Conservation (phyloP, 805 yeast species). For the Candida chauliodis region DNA sequence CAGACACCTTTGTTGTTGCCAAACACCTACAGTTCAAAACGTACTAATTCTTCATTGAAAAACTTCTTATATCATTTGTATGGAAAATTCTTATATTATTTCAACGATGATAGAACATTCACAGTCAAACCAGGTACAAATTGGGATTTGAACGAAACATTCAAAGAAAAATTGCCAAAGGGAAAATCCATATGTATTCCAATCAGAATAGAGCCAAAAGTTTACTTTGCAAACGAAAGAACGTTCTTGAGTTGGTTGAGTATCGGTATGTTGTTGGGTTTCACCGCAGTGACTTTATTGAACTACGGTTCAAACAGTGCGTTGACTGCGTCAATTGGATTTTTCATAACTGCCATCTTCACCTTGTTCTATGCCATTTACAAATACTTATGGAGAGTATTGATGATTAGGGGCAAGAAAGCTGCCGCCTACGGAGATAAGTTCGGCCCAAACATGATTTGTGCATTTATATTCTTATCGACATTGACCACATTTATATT, state of each 20-base stretch:
- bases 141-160: slow-evolving; percentile 40
- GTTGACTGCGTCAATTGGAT: slow-evolving; percentile 79
- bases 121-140: slow-evolving; percentile 43
- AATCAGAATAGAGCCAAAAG: slow-evolving; percentile 96
- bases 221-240: slow-evolving; percentile 97
- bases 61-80: slow-evolving; percentile 29
- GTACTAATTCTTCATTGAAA: slow-evolving; percentile 28
- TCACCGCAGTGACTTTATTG: slow-evolving; percentile 81
- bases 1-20: slow-evolving; percentile 41
- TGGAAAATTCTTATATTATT: slow-evolving; percentile 36
- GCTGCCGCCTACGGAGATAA: slow-evolving; percentile 85
- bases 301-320: slow-evolving; percentile 78
- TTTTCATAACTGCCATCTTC: slow-evolving; percentile 73
- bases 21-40: slow-evolving; percentile 24
- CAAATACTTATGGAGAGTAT: slow-evolving; percentile 77
- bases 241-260: slow-evolving; percentile 93
- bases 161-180: slow-evolving; percentile 68
- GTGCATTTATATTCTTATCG: slow-evolving; percentile 68
- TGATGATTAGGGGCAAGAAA: slow-evolving; percentile 75
- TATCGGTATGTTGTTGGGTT: slow-evolving; percentile 81
- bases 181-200: slow-evolving; percentile 92
- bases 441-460: slow-evolving; percentile 81
- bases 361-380: slow-evolving; percentile 71
- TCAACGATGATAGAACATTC: slow-evolving; percentile 44
- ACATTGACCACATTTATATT: slow-evolving; percentile 60